Evolutionary conservation across 306 rosid species (phyloP).

Genomic region (Acacia melanoxylon): DNA sequence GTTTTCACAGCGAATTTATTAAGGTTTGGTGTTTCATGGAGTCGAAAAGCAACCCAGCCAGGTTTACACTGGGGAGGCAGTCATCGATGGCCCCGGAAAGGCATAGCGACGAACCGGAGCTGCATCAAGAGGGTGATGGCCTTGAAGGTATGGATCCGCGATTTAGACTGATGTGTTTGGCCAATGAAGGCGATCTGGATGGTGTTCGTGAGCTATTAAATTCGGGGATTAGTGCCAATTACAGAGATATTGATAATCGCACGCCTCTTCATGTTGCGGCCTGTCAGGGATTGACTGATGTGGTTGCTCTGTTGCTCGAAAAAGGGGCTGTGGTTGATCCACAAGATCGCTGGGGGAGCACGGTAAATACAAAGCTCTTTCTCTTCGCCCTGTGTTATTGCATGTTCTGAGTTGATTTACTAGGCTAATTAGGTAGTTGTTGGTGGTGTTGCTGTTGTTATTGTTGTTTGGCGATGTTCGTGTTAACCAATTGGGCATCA

Average conservation of each 20-base stretch:
- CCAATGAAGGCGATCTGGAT: slow-evolving; percentile 78
- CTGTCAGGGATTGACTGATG: slow-evolving; percentile 74
- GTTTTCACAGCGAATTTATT: slow-evolving; percentile 9
- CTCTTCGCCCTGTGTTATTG: background rate
- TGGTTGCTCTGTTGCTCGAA: slow-evolving; percentile 70
- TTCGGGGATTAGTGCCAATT: slow-evolving; percentile 70
- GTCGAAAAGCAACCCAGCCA: slow-evolving; percentile 45
- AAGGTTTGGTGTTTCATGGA: slow-evolving; percentile 48
- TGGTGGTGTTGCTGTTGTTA: background rate
- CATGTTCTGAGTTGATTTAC: background rate
- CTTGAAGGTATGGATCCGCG: slow-evolving; percentile 55
- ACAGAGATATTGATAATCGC: slow-evolving; percentile 71
- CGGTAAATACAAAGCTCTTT: slow-evolving; percentile 45
- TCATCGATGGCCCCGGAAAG: slow-evolving; percentile 85
- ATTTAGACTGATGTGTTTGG: slow-evolving; percentile 76
- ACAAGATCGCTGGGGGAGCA: slow-evolving; percentile 96
- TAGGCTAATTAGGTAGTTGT: background rate
- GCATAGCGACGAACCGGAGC: slow-evolving; percentile 15
- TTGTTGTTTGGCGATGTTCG: background rate
- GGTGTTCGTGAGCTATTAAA: slow-evolving; percentile 73
- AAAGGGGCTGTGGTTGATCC: slow-evolving; percentile 73
- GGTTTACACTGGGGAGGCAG: slow-evolving; percentile 77
- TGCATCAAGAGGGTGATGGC: slow-evolving; percentile 7
- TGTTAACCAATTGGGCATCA: background rate
- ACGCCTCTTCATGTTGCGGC: slow-evolving; percentile 92